A percentile compares a stretch with the other conserved stretches of the same genome.
Evolutionary conservation across 495 filamentous ascomycete genomes (phyloP).

Genomic region (Apiosordaria backusii): DNA sequence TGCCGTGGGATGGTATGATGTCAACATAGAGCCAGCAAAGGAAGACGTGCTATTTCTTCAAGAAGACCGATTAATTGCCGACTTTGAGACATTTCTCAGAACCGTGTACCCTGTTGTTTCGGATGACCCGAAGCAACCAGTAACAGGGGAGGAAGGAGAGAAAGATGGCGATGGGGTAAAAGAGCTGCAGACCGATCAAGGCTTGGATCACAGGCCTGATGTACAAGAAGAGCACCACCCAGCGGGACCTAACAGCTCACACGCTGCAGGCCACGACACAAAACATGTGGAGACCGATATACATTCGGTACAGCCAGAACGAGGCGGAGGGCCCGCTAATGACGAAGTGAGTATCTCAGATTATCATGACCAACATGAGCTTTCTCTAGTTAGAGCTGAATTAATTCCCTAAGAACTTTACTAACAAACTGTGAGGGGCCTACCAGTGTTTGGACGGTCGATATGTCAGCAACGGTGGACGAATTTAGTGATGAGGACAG

Average conservation of each 20-base stretch:
- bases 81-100: neutral
- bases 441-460: neutral
- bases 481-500: neutral
- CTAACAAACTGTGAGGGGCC: neutral
- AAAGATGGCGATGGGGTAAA: neutral
- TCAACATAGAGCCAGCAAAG: neutral
- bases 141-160: neutral
- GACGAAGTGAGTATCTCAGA: neutral
- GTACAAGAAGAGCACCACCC: neutral
- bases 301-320: neutral
- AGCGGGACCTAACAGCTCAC: neutral
- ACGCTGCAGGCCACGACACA: neutral
- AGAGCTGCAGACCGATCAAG: neutral
- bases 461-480: neutral
- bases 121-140: too few relatives aligned
- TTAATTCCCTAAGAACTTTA: neutral
- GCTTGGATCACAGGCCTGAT: neutral
- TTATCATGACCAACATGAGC: neutral
- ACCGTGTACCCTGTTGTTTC: neutral
- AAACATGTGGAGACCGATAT: neutral
- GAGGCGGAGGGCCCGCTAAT: neutral
- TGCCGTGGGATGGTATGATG: neutral
- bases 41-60: neutral
- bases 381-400: neutral
- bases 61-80: neutral